A percentile compares a stretch with the other conserved stretches of the same genome.
Conservation (phyloP, 768 basidiomycete genomes). For the Termitomyces titanicus region DNA sequence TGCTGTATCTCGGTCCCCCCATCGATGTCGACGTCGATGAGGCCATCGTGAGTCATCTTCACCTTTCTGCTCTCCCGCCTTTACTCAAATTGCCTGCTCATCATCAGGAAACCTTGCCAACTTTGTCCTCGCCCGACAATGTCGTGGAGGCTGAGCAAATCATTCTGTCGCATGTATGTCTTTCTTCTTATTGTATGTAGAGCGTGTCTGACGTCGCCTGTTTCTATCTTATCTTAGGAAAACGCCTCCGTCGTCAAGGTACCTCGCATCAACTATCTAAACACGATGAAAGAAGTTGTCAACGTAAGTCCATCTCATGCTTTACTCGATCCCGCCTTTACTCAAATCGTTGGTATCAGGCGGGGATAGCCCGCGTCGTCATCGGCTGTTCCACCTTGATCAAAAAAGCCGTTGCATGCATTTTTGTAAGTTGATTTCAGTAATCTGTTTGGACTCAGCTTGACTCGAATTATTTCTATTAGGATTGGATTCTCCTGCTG, state of each 20-base stretch:
- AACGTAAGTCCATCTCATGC: not conserved
- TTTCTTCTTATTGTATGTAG: not conserved
- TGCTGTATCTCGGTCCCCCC: not conserved
- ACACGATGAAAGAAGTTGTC: not conserved
- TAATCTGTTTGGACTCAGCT: not conserved
- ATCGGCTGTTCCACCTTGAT: too few relatives aligned
- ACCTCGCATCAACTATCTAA: not conserved
- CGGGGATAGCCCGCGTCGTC: not conserved
- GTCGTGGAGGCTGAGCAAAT: not conserved
- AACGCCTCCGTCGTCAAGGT: not conserved
- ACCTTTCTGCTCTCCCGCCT: not conserved
- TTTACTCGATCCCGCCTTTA: not conserved
- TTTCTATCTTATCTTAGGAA: not conserved
- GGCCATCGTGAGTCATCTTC: too few relatives aligned
- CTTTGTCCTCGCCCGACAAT: not conserved
- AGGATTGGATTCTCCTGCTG: too few relatives aligned
- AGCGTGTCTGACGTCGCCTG: not conserved
- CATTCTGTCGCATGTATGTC: not conserved
- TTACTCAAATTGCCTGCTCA: not conserved
- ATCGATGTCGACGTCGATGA: too few relatives aligned
- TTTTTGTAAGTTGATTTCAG: not conserved
- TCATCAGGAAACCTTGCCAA: not conserved
- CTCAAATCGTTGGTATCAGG: not conserved
- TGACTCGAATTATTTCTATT: too few relatives aligned
- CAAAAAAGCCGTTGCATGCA: not conserved